A percentile compares a stretch with the other conserved stretches of the same genome.
These are phyloP conservation scores for Aspergillus bombycis DNA, from an alignment of 2,329 filamentous ascomycete genomes.

Conservation along the genomic window DNA sequence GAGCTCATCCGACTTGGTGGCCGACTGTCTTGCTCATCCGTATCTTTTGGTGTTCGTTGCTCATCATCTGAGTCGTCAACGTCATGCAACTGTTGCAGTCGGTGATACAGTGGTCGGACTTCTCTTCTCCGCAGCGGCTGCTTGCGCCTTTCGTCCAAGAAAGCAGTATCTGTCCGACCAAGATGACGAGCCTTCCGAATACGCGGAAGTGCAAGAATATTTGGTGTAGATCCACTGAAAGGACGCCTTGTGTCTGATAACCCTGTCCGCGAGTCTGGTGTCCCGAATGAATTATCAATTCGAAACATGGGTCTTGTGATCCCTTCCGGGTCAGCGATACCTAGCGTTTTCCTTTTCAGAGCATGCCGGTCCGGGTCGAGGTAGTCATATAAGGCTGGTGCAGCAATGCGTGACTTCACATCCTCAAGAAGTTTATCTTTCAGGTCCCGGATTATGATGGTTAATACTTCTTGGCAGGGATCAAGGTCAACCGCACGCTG, in stretches of 20 bases:
- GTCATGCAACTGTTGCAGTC: conserved; percentile 72
- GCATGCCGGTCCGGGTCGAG: conserved; percentile 80
- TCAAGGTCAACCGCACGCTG: conserved; percentile 86
- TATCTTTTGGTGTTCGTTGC: conserved; percentile 70
- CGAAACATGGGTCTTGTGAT: conserved; percentile 59
- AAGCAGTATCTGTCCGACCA: conserved; percentile 63
- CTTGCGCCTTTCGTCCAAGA: conserved; percentile 69
- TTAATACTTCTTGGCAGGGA: conserved; percentile 81
- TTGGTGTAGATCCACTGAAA: conserved; percentile 49
- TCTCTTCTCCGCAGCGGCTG: conserved; percentile 60
- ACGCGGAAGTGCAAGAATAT: conserved; percentile 68
- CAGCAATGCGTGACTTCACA: conserved; percentile 84
- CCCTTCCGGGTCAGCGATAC: conserved; percentile 71
- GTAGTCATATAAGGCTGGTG: conserved; percentile 76
- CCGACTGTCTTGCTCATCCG: conserved; percentile 82
- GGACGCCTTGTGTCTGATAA: conserved; percentile 45
- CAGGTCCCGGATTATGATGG: conserved; percentile 77
- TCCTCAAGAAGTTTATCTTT: conserved; percentile 85
- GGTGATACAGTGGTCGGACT: conserved; percentile 80
- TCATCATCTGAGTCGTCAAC: conserved; percentile 90
- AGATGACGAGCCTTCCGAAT: conserved; percentile 69
- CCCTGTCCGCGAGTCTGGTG: conserved; percentile 57
- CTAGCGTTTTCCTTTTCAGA: conserved; percentile 77
- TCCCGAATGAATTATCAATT: conserved; percentile 66
- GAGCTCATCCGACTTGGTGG: conserved; percentile 72